A percentile compares a stretch with the other conserved stretches of the same genome.
Evolutionary conservation across 1,139 yeast species (phyloP).

Genomic region (Diutina pseudorugosa): DNA sequence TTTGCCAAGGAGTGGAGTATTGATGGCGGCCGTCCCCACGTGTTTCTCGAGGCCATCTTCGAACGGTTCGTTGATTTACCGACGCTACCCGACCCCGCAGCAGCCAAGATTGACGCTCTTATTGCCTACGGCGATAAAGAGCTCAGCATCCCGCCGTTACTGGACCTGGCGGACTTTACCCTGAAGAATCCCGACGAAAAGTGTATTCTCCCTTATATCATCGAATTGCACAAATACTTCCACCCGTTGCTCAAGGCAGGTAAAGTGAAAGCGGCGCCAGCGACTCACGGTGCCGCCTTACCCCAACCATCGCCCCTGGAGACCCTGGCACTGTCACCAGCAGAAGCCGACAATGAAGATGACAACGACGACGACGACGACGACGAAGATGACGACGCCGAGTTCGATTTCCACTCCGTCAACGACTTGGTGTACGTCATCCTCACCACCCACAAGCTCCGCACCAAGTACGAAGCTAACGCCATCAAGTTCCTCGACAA

Average conservation of each 20-base stretch:
- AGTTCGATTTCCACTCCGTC: neutral
- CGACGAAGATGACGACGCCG: neutral
- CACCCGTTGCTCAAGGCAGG: neutral
- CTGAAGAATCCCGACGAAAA: neutral
- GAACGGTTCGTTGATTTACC: neutral
- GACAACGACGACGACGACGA: neutral
- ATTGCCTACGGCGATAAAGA: neutral
- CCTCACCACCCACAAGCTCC: neutral
- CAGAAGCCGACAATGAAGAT: too few species aligned
- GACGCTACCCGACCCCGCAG: neutral
- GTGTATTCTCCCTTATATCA: neutral
- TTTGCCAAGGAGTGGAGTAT: neutral
- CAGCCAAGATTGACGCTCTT: neutral
- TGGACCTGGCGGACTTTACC: neutral
- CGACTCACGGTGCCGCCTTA: too few species aligned
- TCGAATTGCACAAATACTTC: neutral
- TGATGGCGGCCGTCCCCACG: neutral
- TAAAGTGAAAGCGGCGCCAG: neutral
- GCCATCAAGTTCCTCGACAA: neutral
- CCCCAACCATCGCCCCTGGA: too few species aligned
- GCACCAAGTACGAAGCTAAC: neutral
- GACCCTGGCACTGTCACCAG: too few species aligned
- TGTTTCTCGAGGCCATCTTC: neutral
- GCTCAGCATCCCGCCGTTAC: neutral
- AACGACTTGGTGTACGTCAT: conserved; percentile 1